Conservation (phyloP, 2,329 filamentous ascomycete genomes). For the Cryphonectria naterciae region DNA sequence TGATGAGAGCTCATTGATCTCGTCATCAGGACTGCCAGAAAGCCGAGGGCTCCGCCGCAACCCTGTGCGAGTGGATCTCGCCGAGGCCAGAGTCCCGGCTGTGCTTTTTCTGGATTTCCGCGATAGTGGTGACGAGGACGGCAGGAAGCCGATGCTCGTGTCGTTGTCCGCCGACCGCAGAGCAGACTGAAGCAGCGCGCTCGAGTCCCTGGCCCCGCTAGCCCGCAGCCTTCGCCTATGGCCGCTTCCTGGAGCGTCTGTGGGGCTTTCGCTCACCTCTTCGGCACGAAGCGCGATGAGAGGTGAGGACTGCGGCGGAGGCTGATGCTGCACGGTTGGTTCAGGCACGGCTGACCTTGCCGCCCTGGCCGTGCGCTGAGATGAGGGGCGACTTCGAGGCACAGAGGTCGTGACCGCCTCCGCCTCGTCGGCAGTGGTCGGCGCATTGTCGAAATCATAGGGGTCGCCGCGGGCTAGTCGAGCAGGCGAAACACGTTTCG, state of each 20-base stretch:
- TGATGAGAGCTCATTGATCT: constrained; percentile 39
- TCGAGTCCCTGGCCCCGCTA: constrained; percentile 44
- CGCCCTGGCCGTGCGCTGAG: constrained; percentile 22
- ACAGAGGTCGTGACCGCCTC: constrained; percentile 26
- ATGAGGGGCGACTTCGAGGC: constrained; percentile 30
- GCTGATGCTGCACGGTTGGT: constrained; percentile 1
- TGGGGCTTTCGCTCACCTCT: constrained; percentile 58
- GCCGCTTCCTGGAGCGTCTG: constrained; percentile 59
- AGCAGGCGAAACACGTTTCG: constrained; percentile 32
- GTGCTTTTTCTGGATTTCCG: constrained; percentile 43
- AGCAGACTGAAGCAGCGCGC: constrained; percentile 46
- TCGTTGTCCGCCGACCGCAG: constrained; percentile 35
- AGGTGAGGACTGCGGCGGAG: constrained; percentile 19
- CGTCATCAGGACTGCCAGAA: constrained; percentile 27
- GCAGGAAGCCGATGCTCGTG: constrained; percentile 36
- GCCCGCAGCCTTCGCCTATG: constrained; percentile 47
- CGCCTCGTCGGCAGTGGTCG: constrained; percentile 33
- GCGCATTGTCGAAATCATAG: constrained; percentile 38
- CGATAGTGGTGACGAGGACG: constrained; percentile 49
- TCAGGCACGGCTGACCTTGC: not conserved
- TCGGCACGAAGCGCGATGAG: constrained; percentile 35
- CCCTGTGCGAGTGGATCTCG: constrained; percentile 37
- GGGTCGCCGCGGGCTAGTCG: constrained; percentile 33
- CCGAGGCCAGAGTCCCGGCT: constrained; percentile 39
- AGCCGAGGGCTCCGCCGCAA: constrained; percentile 28